Percentiles rank a stretch among this genome's conserved stretches.
Evolutionary conservation across 2,329 filamentous ascomycete species (phyloP).

Genomic region (Pleoardoris graminearum): DNA sequence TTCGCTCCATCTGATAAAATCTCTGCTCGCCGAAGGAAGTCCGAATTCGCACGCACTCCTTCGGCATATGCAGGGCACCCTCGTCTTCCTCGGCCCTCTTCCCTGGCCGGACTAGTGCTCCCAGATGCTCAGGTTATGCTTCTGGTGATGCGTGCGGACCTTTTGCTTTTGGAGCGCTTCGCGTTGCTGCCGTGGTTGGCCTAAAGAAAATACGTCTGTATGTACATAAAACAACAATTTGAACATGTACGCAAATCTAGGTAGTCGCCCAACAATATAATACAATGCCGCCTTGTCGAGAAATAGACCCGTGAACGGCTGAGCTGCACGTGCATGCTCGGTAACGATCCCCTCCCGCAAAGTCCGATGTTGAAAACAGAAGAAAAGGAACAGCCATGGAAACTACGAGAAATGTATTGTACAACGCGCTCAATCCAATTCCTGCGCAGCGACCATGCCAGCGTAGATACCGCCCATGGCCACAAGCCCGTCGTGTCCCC

Average conservation of each 20-base stretch:
- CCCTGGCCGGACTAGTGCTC: conserved; percentile 26
- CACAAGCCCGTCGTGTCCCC: conserved; percentile 64
- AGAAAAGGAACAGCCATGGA: neutral
- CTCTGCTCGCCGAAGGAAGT: neutral
- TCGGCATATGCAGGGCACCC: conserved; percentile 21
- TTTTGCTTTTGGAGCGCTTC: neutral
- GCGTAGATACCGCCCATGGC: conserved; percentile 40
- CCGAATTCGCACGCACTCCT: neutral
- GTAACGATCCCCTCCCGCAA: too few relatives aligned
- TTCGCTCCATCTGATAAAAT: neutral
- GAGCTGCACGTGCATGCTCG: too few relatives aligned
- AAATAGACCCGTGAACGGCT: too few relatives aligned
- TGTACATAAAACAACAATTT: neutral
- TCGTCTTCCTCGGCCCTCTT: conserved; percentile 22
- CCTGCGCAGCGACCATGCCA: conserved; percentile 43
- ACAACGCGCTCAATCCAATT: conserved; percentile 28
- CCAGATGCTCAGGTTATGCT: conserved; percentile 20
- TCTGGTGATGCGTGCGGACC: conserved; percentile 34
- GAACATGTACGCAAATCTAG: neutral
- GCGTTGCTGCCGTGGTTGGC: neutral
- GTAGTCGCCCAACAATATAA: neutral
- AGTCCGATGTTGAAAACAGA: neutral
- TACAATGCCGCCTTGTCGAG: neutral
- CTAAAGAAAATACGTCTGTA: neutral
- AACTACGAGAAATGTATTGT: too few relatives aligned